Percentiles rank a stretch among this genome's conserved stretches.
phyloP scores from a whole-genome alignment of 495 filamentous ascomycete species.

The Lophium mytilinum region DNA sequence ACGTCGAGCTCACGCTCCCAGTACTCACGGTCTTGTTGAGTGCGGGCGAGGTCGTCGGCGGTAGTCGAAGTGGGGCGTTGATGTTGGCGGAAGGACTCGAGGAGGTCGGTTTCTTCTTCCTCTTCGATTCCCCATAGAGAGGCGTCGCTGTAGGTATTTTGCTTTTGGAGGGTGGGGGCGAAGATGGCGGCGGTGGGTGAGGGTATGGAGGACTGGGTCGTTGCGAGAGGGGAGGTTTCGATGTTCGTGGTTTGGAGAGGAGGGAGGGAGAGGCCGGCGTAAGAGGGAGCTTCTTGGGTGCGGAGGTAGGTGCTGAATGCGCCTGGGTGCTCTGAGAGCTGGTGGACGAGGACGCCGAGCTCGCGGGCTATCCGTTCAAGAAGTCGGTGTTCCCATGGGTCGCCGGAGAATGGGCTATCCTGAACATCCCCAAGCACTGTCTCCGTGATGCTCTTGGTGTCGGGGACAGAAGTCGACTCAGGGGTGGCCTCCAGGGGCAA shows the following conservation, averaged over 20 bases:
- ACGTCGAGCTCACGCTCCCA: conserved; percentile 86
- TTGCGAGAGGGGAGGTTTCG: conserved; percentile 3
- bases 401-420: conserved; percentile 20
- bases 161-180: conserved; percentile 27
- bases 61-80: conserved; percentile 17
- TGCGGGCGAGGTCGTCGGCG: conserved; percentile 11
- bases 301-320: conserved; percentile 69
- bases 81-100: conserved; percentile 12
- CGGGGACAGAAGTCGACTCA: conserved; percentile 14
- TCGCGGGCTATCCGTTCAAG: conserved; percentile 80
- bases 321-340: conserved; percentile 70
- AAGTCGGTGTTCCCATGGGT: conserved; percentile 64
- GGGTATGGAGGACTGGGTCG: conserved; percentile 12
- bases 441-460: conserved; percentile 28
- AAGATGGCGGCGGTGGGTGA: conserved; percentile 41
- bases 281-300: conserved; percentile 35
- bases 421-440: conserved; percentile 31
- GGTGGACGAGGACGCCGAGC: conserved; percentile 72
- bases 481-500: conserved; percentile 53
- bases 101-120: conserved; percentile 34
- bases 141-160: conserved; percentile 37
- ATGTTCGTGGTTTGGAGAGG: not conserved
- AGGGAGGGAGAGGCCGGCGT: conserved; percentile 43
- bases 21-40: conserved; percentile 46
- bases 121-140: conserved; percentile 65